Conservation (phyloP, 345 rosid species). For the Brassica rapa region DNA sequence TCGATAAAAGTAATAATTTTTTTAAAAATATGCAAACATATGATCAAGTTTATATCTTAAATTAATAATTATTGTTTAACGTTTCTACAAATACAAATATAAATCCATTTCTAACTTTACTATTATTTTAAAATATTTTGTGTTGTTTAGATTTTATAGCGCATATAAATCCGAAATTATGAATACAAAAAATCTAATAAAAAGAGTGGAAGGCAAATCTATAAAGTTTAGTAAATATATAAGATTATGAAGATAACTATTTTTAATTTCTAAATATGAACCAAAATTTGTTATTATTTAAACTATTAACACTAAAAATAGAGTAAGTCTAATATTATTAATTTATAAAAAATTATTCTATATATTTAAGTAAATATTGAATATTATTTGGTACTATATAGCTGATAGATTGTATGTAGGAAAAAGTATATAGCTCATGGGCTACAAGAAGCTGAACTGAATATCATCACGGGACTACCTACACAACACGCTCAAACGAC, state of each 20-base stretch:
- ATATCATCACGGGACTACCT: background rate
- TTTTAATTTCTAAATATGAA: background rate
- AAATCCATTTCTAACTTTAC: background rate
- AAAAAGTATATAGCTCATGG: background rate
- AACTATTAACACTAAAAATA: background rate
- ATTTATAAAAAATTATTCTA: background rate
- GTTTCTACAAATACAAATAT: background rate
- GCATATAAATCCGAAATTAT: background rate
- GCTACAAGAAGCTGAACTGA: background rate
- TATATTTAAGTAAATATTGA: background rate
- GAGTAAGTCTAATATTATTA: background rate
- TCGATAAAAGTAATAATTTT: background rate
- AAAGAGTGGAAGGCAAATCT: background rate
- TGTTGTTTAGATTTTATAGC: background rate
- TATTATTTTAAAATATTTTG: background rate
- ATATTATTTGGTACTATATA: background rate
- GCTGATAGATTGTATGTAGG: background rate
- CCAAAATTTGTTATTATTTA: background rate
- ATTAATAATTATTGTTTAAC: background rate
- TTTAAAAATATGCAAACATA: background rate
- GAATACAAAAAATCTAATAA: background rate
- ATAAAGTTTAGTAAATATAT: background rate
- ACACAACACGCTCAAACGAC: background rate
- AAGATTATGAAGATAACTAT: background rate
- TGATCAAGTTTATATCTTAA: background rate